Evolutionary conservation across 495 filamentous ascomycete genomes (phyloP).

Genomic region (Penicillium pulvis): DNA sequence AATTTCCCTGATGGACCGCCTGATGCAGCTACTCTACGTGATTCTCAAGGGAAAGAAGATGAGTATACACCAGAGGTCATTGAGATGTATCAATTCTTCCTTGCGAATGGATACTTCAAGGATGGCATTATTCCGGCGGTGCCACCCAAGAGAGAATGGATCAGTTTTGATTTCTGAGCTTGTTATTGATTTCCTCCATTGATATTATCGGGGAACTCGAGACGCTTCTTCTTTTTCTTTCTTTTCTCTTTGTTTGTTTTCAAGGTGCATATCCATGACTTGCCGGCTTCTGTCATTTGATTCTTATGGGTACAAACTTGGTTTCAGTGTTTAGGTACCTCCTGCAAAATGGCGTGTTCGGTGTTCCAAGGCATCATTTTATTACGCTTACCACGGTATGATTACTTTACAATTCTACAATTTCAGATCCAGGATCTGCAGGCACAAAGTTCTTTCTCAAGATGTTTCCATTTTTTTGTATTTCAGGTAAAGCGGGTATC

Average conservation of each 20-base stretch:
- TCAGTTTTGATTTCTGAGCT: slow-evolving; percentile 66
- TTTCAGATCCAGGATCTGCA: slow-evolving; percentile 1
- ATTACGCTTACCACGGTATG: background rate
- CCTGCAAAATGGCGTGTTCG: background rate
- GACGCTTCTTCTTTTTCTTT: background rate
- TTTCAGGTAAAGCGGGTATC: slow-evolving; percentile 43
- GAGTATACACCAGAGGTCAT: slow-evolving; percentile 50
- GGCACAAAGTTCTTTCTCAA: slow-evolving; percentile 20
- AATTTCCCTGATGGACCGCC: slow-evolving; percentile 75
- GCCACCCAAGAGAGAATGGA: slow-evolving; percentile 73
- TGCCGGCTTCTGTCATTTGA: background rate
- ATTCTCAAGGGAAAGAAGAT: slow-evolving; percentile 40
- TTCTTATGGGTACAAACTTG: background rate
- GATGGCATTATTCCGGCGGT: slow-evolving; percentile 66
- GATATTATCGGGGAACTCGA: background rate
- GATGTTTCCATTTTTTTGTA: slow-evolving; percentile 42
- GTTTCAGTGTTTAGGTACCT: background rate
- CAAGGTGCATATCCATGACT: background rate
- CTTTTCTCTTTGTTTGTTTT: background rate
- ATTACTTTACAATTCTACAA: background rate
- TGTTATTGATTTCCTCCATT: background rate
- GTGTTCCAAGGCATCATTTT: background rate
- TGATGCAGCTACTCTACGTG: slow-evolving; percentile 42
- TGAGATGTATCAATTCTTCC: slow-evolving; percentile 61
- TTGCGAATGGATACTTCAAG: slow-evolving; percentile 62